These are phyloP conservation scores for Plantago elongata DNA, from an alignment of 257 asterid genomes.

Conservation along the genomic window DNA sequence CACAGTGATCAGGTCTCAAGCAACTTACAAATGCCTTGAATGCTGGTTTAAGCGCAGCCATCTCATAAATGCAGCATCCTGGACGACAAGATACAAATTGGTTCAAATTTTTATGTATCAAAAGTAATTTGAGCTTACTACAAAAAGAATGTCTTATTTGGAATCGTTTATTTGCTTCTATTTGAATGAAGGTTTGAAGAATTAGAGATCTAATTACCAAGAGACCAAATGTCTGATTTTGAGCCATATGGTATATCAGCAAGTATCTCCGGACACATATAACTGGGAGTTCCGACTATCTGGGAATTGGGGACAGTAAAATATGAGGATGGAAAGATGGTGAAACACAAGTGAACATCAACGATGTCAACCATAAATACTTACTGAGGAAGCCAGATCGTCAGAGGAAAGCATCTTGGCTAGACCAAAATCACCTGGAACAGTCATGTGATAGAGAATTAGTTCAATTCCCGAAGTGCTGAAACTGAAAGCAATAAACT, in stretches of 20 bases:
- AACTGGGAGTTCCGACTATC: conserved; percentile 97
- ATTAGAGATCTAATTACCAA: conserved; percentile 45
- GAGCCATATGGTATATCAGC: conserved; percentile 94
- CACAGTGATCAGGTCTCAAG: conserved; percentile 16
- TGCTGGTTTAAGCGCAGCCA: conserved; percentile 87
- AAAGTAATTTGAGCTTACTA: conserved; percentile 12
- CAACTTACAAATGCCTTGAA: conserved; percentile 95
- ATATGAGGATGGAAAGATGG: conserved; percentile 16
- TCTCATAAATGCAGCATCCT: conserved; percentile 95
- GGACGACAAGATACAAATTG: conserved; percentile 25
- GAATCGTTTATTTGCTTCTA: background rate
- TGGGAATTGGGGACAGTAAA: conserved; percentile 26
- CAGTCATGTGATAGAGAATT: conserved; percentile 22
- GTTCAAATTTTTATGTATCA: background rate
- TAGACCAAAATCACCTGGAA: conserved; percentile 91
- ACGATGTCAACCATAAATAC: conserved; percentile 22
- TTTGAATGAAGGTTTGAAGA: conserved; percentile 9
- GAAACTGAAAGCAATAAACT: conserved; percentile 8
- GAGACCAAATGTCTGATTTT: conserved; percentile 92
- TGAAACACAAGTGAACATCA: conserved; percentile 10
- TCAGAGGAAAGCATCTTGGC: conserved; percentile 84
- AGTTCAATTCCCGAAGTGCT: conserved; percentile 17
- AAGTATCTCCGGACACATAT: conserved; percentile 97
- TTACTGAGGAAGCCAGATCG: conserved; percentile 90
- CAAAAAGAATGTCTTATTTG: conserved; percentile 2